Conservation (phyloP, 2,329 filamentous ascomycete species). For the Alternaria dauci region DNA sequence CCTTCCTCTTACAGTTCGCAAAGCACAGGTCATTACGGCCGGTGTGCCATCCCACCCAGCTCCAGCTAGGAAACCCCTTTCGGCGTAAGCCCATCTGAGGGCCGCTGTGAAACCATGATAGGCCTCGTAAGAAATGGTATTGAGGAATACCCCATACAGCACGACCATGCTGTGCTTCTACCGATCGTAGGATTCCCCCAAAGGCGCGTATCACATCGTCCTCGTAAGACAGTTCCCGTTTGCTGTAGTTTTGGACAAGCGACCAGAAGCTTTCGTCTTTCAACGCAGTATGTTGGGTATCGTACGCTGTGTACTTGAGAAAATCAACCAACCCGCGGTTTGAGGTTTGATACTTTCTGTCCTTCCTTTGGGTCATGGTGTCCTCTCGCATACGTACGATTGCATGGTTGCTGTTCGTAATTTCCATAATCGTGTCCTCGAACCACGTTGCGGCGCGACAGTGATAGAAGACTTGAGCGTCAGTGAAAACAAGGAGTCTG, state of each 20-base stretch:
- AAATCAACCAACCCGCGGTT: neutral
- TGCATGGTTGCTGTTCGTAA: neutral
- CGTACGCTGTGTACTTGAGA: neutral
- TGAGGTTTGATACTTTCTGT: no score
- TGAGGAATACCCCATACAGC: slow-evolving; percentile 10
- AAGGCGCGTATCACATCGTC: slow-evolving; percentile 11
- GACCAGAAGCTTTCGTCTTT: neutral
- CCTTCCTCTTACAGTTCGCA: neutral
- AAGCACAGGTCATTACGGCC: neutral
- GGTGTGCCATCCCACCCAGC: slow-evolving; percentile 15
- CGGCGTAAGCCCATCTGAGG: slow-evolving; percentile 1
- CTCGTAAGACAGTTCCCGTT: slow-evolving; percentile 12
- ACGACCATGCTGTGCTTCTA: slow-evolving; percentile 3
- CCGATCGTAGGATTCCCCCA: slow-evolving; percentile 7
- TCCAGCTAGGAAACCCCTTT: slow-evolving; percentile 15
- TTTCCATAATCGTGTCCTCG: neutral
- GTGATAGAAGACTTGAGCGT: neutral
- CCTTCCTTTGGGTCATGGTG: no score
- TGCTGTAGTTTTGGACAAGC: slow-evolving; percentile 7
- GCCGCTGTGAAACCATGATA: neutral
- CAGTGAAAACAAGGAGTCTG: slow-evolving; percentile 7
- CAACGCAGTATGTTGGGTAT: neutral
- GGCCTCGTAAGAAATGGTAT: neutral
- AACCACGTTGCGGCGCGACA: neutral
- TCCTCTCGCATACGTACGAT: neutral